Evolutionary conservation across 805 yeast species (phyloP), one percentile per base, ranked within the genome.

Genomic region (Kurtzmaniella cleridarum): DNA sequence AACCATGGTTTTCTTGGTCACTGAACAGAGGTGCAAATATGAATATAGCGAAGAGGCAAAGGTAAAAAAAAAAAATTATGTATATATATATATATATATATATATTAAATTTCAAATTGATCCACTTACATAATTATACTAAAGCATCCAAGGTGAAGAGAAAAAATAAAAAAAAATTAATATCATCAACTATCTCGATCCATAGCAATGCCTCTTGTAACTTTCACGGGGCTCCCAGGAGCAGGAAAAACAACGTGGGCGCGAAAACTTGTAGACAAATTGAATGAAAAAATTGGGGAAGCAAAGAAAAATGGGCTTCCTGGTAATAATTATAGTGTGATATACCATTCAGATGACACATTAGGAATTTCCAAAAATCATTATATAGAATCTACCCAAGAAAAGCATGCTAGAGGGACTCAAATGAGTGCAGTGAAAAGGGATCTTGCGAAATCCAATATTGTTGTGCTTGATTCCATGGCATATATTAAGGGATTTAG

Each of bases 401-500:
- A 93, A 57, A 88, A 91, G 51, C 72, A 83, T 18, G 79, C 87
- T 0, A 71, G 98, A 36, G 95, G 95, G 0, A 73, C 76, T 20
- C 95, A 90, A 51, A 81, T 90, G 64, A 78, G 95, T 0, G 96
- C 95, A 0, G 93, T 91, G 13, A 87, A 88, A 52, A 71, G 97
- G 47, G 87, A 84, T 46, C 60, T 93, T 3, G 70, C 84, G 1
- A 72, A 81, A 30, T 66, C 73, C 24, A 80, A 76, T 15, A 71
- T 93, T 23, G 97, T 93, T 1, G 79, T 93, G 13, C 69, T 93
- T 38, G 98, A 93, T 57, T 77, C 93, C 1, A 68, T 89, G 51
- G 80, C 86, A 30, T 93, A 93, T 57, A 93, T 93, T 51, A 93
- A 93, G 55, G 98, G 98, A 0, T 89, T 90, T 58, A 69, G 98